Evolutionary conservation across 2,329 filamentous ascomycete species (phyloP), one percentile per base, ranked within the genome.

Genomic region (Curvularia hawaiiensis): DNA sequence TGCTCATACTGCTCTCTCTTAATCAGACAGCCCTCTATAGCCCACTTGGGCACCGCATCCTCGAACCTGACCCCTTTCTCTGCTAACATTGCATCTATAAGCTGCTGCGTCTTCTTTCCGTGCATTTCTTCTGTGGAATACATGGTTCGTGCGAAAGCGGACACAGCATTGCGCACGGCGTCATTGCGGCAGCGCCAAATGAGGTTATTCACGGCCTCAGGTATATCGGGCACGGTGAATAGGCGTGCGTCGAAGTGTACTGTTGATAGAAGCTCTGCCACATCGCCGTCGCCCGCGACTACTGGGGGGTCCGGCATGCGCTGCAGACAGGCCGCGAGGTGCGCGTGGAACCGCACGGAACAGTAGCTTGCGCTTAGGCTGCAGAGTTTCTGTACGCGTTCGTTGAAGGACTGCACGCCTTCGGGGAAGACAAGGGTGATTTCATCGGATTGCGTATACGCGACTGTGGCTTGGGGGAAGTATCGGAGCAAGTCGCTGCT

Each of bases 371-470:
- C 69, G 5, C 65, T 65, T 7, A 73, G 50, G 50, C 69, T 72
- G 2, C 56, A 61, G 8, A 74, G 59, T 52, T 74, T 74, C 40
- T 74, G 71, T 10, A 74, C 44, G 2, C 71, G 59, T 10, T 68
- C 68, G 50, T 67, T 72, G 59, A 72, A 74, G 30, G 26, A 57
- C 9, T 69, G 63, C 2, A 73, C 64, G 7, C 71, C 71, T 14
- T 44, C 16, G 0, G 71, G 69, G 33, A 73, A 74, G 12, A 73
- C 60, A 1, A 74, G 57, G 0, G 71, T 74, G 44, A 74, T 73
- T 22, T 74, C 71, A 39, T 74, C 70, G 18, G 70, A 73, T 44
- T 74, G 71, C 40, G 70, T 73, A 54, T 74, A 74, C 7, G 69
- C 70, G 18, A 73, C 60, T 14, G 66, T 73, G 2, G 70, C 71